These are phyloP conservation scores for Zygnema circumcarinatum DNA, from an alignment of 139 green algal species.

Conservation along the genomic window DNA sequence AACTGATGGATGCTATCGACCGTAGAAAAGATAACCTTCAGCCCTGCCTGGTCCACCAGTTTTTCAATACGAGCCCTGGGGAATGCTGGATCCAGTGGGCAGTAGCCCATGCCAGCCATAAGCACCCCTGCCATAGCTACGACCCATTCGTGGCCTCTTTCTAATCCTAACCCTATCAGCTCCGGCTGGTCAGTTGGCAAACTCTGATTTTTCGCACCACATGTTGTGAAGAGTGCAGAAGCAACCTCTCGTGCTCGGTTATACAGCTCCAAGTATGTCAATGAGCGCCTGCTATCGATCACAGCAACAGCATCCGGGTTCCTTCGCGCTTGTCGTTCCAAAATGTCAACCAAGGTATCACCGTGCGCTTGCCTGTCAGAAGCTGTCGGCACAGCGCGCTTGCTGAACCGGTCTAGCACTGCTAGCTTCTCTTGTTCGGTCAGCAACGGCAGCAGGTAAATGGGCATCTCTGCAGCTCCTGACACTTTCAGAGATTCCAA, in stretches of 20 bases:
- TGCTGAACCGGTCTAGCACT: constrained; percentile 18
- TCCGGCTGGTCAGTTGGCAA: not conserved
- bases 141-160: constrained; percentile 39
- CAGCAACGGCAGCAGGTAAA: not conserved
- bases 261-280: constrained; percentile 26
- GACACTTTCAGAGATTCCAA: not conserved
- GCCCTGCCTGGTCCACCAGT: constrained; percentile 24
- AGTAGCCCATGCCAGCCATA: constrained; percentile 32
- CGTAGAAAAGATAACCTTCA: constrained; percentile 23
- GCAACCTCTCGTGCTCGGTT: constrained; percentile 1
- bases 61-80: constrained; percentile 14
- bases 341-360: constrained; percentile 20
- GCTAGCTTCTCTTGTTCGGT: not conserved
- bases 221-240: not conserved
- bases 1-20: not conserved
- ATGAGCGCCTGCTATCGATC: not conserved
- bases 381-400: not conserved
- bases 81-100: constrained; percentile 9
- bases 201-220: not conserved
- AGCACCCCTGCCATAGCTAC: constrained; percentile 23
- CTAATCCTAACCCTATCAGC: constrained; percentile 36
- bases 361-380: not conserved
- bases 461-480: not conserved
- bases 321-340: constrained; percentile 11
- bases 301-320: constrained; percentile 17